These are phyloP conservation scores for Exophiala calicioides DNA, from an alignment of 2,329 filamentous ascomycete genomes.

Conservation along the genomic window DNA sequence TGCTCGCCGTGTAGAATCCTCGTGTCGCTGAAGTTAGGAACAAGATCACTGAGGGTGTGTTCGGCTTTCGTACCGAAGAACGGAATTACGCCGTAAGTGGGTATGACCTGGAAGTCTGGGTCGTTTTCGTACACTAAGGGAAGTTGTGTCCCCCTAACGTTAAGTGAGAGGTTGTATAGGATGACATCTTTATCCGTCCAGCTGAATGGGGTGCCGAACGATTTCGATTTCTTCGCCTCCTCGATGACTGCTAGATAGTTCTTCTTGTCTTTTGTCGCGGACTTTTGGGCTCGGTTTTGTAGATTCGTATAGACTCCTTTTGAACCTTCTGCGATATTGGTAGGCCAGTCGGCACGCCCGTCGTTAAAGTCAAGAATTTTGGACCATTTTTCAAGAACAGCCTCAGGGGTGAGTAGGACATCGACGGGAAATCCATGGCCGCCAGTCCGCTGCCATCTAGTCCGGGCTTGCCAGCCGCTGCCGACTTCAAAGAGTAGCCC, in stretches of 20 bases:
- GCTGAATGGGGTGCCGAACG: conserved; percentile 72
- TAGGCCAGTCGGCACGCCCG: conserved; percentile 81
- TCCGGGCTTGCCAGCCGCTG: conserved; percentile 87
- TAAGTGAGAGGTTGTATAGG: conserved; percentile 93
- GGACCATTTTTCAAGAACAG: conserved; percentile 72
- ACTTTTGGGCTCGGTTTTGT: conserved; percentile 68
- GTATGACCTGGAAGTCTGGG: conserved; percentile 86
- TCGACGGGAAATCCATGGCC: conserved; percentile 91
- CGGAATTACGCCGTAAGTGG: conserved; percentile 88
- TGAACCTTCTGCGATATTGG: conserved; percentile 72
- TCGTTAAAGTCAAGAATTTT: conserved; percentile 85
- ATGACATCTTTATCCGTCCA: conserved; percentile 87
- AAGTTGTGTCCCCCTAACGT: conserved; percentile 86
- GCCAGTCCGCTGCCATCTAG: conserved; percentile 89
- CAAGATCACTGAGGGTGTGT: conserved; percentile 76
- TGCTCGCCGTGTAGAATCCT: conserved; percentile 99
- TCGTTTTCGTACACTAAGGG: conserved; percentile 85
- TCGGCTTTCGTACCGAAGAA: conserved; percentile 81
- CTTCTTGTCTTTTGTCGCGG: conserved; percentile 49
- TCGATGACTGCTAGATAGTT: conserved; percentile 75
- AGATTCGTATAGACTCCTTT: conserved; percentile 84
- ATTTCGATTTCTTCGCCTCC: conserved; percentile 69
- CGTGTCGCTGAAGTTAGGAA: conserved; percentile 96
- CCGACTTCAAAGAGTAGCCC: conserved; percentile 92
- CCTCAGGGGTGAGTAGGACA: conserved; percentile 79